A percentile compares a stretch with the other conserved stretches of the same genome.
These are phyloP conservation scores for Hericium erinaceus DNA, from an alignment of 768 basidiomycete species.

Conservation along the genomic window DNA sequence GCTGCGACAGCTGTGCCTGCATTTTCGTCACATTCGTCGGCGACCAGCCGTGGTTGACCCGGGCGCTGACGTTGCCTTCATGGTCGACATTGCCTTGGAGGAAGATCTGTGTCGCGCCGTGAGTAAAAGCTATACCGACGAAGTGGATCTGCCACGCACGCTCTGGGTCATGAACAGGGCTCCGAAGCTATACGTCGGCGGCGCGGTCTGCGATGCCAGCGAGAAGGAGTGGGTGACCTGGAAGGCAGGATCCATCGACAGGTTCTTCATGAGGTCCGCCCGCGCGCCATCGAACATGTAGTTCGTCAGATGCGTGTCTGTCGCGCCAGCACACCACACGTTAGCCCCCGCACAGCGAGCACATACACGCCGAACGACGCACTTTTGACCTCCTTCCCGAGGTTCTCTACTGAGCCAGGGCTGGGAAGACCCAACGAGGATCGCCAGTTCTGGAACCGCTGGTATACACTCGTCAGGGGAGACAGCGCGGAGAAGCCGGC, in stretches of 20 bases:
- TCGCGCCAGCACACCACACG: background rate
- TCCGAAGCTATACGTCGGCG: conserved; percentile 90
- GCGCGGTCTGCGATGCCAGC: conserved; percentile 75
- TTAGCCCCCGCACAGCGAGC: background rate
- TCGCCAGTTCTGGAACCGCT: conserved; percentile 75
- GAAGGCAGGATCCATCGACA: conserved; percentile 92
- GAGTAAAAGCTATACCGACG: background rate
- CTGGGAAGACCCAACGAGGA: conserved; percentile 73
- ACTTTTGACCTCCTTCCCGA: conserved; percentile 92
- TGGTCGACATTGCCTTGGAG: conserved; percentile 92
- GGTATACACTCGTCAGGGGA: conserved; percentile 59
- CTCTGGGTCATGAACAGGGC: conserved; percentile 82
- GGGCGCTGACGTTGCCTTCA: conserved; percentile 81
- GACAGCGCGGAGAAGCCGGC: conserved; percentile 16
- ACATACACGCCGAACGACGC: conserved; percentile 17
- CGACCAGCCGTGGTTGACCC: conserved; percentile 87
- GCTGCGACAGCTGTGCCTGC: conserved; percentile 67
- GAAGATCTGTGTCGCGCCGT: conserved; percentile 51
- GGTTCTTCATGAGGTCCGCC: conserved; percentile 89
- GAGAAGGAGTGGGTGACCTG: conserved; percentile 96
- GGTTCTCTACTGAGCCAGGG: conserved; percentile 89
- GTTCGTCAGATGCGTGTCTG: conserved; percentile 88
- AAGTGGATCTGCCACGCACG: conserved; percentile 32
- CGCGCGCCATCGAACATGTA: conserved; percentile 96
- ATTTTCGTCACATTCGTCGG: conserved; percentile 70